These are phyloP conservation scores for Paspalum vaginatum DNA, from an alignment of 176 grass and related monocot genomes.

Conservation along the genomic window DNA sequence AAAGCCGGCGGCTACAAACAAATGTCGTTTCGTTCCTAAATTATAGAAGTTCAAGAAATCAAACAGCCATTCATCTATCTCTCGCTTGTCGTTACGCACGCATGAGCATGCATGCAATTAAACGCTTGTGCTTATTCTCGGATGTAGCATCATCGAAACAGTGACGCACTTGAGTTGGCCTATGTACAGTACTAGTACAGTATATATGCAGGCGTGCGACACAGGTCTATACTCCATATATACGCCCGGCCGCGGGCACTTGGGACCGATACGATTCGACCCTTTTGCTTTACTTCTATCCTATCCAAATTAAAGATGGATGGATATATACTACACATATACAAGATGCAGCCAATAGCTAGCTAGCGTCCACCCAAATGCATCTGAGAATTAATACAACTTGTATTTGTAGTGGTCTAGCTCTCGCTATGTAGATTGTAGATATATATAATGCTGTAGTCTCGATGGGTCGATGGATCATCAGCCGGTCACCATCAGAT, in stretches of 20 bases:
- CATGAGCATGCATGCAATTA: too few species aligned
- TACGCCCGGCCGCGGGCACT: too few species aligned
- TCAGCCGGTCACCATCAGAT: slow-evolving; percentile 21
- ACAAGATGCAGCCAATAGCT: slow-evolving; percentile 11
- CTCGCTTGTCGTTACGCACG: too few species aligned
- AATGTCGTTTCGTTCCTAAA: too few species aligned
- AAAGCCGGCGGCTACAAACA: background rate
- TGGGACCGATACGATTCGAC: background rate
- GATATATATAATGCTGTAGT: background rate
- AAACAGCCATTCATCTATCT: background rate
- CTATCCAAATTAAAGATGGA: background rate
- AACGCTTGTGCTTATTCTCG: too few species aligned
- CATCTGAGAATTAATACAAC: slow-evolving; percentile 16
- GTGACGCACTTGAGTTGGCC: too few species aligned
- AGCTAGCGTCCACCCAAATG: slow-evolving; percentile 46
- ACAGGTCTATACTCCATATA: too few species aligned
- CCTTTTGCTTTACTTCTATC: slow-evolving; percentile 54
- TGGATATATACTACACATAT: background rate
- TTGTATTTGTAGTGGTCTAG: background rate
- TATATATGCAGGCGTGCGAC: too few species aligned
- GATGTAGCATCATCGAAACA: too few species aligned
- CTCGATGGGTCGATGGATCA: slow-evolving; percentile 6
- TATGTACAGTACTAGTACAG: too few species aligned
- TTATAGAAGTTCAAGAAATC: background rate
- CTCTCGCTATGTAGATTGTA: too few species aligned